Percentiles rank a stretch among this genome's conserved stretches.
Evolutionary conservation across 495 filamentous ascomycete species (phyloP).

Genomic region (Penicillium manginii): DNA sequence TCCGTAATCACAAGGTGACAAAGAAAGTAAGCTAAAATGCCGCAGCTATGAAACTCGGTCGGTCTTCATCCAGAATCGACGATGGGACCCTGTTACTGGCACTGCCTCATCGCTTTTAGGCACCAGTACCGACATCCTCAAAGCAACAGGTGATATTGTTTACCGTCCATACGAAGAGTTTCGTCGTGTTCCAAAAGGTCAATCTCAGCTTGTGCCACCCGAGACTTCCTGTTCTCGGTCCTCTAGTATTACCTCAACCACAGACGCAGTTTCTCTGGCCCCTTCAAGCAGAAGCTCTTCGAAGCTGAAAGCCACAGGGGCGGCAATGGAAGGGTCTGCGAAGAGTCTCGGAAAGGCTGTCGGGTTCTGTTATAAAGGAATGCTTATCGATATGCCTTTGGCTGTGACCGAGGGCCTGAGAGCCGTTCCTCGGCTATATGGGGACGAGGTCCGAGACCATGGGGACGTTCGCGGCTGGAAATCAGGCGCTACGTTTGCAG

Average conservation of each 20-base stretch:
- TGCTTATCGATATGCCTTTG: conserved; percentile 66
- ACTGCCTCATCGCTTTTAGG: conserved; percentile 41
- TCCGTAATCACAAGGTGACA: neutral
- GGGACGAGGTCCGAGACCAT: conserved; percentile 54
- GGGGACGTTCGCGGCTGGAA: conserved; percentile 41
- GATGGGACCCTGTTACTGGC: conserved; percentile 50
- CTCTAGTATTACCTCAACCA: neutral
- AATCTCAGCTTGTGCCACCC: neutral
- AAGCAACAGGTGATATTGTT: conserved; percentile 35
- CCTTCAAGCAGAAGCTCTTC: conserved; percentile 6
- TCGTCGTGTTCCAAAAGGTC: conserved; percentile 12
- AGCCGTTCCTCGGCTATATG: conserved; percentile 80
- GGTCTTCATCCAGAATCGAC: conserved; percentile 38
- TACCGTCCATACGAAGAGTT: conserved; percentile 37
- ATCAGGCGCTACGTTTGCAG: conserved; percentile 35
- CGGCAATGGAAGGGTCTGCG: conserved; percentile 30
- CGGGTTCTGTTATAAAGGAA: conserved; percentile 37
- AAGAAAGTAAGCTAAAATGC: neutral
- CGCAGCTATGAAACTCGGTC: conserved; percentile 18
- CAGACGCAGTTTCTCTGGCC: conserved; percentile 6
- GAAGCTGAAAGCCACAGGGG: conserved; percentile 19
- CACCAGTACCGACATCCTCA: conserved; percentile 33
- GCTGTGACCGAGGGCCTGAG: conserved; percentile 82
- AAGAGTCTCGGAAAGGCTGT: conserved; percentile 41
- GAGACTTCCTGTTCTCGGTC: neutral